Evolutionary conservation across 345 rosid species (phyloP).

Genomic region (Syzygium aromaticum): DNA sequence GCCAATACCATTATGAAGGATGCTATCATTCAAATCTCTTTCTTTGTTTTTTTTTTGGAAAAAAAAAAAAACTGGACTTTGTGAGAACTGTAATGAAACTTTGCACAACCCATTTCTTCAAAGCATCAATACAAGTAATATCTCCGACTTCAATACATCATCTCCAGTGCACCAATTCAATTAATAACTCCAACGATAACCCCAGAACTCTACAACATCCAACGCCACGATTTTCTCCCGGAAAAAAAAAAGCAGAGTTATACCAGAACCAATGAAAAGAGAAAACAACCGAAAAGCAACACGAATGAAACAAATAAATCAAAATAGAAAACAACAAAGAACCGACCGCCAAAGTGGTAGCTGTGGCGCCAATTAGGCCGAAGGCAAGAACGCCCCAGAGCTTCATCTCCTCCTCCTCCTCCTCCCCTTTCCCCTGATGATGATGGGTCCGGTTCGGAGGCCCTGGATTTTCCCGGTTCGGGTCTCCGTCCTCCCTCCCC

Average conservation of each 20-base stretch:
- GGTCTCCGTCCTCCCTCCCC: background rate
- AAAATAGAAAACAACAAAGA: background rate
- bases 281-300: background rate
- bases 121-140: background rate
- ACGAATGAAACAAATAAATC: background rate
- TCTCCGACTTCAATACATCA: background rate
- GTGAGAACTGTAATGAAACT: background rate
- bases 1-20: background rate
- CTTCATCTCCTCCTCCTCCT: slow-evolving; percentile 36
- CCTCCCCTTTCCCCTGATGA: slow-evolving; percentile 2
- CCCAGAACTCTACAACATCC: too few species aligned
- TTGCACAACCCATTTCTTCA: background rate
- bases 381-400: slow-evolving; percentile 72
- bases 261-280: background rate
- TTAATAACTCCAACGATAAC: background rate
- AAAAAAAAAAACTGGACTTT: background rate
- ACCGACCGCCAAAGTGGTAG: slow-evolving; percentile 70
- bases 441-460: background rate
- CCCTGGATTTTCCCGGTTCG: background rate
- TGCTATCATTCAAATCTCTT: background rate
- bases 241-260: background rate
- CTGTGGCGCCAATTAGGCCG: slow-evolving; percentile 84
- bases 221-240: background rate
- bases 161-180: background rate
- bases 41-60: accelerated